Evolutionary conservation across 1,139 yeast genomes (phyloP).

Genomic region (Debaryomyces robertsiae): DNA sequence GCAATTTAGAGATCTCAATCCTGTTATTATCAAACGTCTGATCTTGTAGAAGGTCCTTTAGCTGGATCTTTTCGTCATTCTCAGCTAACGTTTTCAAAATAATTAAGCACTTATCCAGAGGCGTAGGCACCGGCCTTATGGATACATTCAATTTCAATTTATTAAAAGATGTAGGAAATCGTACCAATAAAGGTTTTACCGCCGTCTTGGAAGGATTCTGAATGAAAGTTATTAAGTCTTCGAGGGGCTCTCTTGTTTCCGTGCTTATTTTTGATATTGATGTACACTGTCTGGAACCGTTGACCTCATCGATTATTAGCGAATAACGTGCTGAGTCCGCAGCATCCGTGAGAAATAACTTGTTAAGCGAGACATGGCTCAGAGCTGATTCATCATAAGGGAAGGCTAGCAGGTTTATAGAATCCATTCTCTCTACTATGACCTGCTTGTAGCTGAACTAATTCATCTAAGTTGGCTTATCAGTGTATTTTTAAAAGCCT

Average conservation of each 20-base stretch:
- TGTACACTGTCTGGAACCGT: constrained; percentile 17
- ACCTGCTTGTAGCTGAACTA: not conserved
- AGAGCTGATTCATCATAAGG: constrained; percentile 26
- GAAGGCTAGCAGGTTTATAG: constrained; percentile 22
- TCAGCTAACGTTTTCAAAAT: constrained; percentile 29
- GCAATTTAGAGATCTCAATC: constrained; percentile 32
- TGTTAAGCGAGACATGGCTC: constrained; percentile 24
- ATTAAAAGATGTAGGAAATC: constrained; percentile 24
- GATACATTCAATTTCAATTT: constrained; percentile 33
- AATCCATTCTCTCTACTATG: constrained; percentile 9
- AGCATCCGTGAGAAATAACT: constrained; percentile 26
- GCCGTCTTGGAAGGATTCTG: constrained; percentile 22
- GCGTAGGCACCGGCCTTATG: constrained; percentile 17
- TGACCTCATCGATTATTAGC: constrained; percentile 17
- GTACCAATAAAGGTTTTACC: constrained; percentile 31
- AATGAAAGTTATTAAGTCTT: constrained; percentile 26
- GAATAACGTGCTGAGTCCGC: constrained; percentile 23
- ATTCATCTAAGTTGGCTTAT: no score
- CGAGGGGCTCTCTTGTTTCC: constrained; percentile 15
- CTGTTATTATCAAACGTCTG: constrained; percentile 10
- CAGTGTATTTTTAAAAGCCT: no score
- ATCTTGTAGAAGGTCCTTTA: constrained; percentile 13
- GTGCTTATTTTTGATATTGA: constrained; percentile 20
- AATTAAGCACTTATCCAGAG: constrained; percentile 23
- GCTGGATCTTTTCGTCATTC: constrained; percentile 14